Conservation (phyloP, 805 yeast genomes). For the Wilhelminamyces savonicus region DNA sequence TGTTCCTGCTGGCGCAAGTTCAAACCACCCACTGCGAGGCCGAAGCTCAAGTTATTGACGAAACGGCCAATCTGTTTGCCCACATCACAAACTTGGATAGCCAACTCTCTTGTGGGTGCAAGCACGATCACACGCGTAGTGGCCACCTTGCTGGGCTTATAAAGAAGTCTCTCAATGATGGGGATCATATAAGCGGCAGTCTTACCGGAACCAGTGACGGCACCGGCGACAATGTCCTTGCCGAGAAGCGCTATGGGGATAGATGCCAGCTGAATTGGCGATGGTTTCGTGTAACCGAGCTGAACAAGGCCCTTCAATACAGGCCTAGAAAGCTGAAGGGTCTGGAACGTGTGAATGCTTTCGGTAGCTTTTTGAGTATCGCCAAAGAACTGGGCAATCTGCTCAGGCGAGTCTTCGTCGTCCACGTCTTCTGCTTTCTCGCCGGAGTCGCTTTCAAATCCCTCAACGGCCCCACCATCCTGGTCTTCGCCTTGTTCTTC, state of each 20-base stretch:
- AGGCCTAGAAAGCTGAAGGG: conserved; percentile 83
- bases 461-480: conserved; percentile 8
- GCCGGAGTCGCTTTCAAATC: conserved; percentile 2
- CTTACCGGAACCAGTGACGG: conserved; percentile 99
- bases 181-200: conserved; percentile 98
- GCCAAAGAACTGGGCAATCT: conserved; percentile 74
- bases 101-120: conserved; percentile 96
- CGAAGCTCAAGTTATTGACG: conserved; percentile 73
- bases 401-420: conserved; percentile 69
- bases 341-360: conserved; percentile 62
- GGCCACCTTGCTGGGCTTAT: conserved; percentile 79
- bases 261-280: conserved; percentile 90
- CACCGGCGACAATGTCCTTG: conserved; percentile 97
- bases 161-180: conserved; percentile 83
- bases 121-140: conserved; percentile 87
- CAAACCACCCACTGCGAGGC: conserved; percentile 97
- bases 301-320: conserved; percentile 75
- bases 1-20: conserved; percentile 94
- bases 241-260: conserved; percentile 92
- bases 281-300: conserved; percentile 80
- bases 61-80: conserved; percentile 78
- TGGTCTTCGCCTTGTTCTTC: conserved; percentile 14
- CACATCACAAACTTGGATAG: conserved; percentile 93
- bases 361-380: conserved; percentile 42
- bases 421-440: conserved; percentile 33